Percentiles rank a stretch among this genome's conserved stretches.
phyloP scores from a whole-genome alignment of 2,329 filamentous ascomycete species.

The Clarireedia paspali region DNA sequence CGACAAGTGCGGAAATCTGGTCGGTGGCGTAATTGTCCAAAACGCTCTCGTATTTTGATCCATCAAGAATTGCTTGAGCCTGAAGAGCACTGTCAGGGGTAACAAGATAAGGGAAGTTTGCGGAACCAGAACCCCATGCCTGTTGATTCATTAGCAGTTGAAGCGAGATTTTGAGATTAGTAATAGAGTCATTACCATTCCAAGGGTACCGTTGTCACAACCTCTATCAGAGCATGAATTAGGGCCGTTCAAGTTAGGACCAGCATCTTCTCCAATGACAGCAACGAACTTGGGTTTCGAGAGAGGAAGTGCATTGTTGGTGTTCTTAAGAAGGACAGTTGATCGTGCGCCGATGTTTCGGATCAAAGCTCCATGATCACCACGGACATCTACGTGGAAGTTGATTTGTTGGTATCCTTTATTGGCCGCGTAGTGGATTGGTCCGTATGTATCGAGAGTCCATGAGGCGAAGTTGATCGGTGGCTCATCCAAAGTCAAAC shows the following conservation, averaged over 20 bases:
- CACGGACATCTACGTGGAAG: constrained; percentile 75
- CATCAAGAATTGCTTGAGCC: constrained; percentile 52
- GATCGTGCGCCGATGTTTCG: constrained; percentile 71
- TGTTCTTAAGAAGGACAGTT: constrained; percentile 86
- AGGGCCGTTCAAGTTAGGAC: constrained; percentile 46
- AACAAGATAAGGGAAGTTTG: constrained; percentile 70
- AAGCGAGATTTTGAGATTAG: not conserved
- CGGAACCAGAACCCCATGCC: constrained; percentile 69
- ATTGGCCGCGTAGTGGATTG: constrained; percentile 35
- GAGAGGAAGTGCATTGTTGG: constrained; percentile 62
- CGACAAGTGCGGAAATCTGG: constrained; percentile 53
- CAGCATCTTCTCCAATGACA: constrained; percentile 78
- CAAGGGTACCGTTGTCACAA: constrained; percentile 55
- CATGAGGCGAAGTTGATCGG: constrained; percentile 82
- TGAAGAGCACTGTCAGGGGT: constrained; percentile 69
- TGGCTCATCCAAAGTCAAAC: constrained; percentile 38
- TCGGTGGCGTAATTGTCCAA: constrained; percentile 62
- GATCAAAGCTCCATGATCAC: constrained; percentile 64
- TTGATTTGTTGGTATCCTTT: constrained; percentile 64
- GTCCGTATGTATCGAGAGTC: constrained; percentile 58
- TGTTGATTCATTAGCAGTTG: not conserved
- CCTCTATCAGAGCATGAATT: constrained; percentile 56
- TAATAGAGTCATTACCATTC: constrained; percentile 38
- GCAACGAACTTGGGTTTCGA: constrained; percentile 67
- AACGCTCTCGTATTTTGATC: constrained; percentile 57